These are phyloP conservation scores for Globisporangium uncinulatum DNA, from an alignment of 352 stramenopile species.

Conservation along the genomic window DNA sequence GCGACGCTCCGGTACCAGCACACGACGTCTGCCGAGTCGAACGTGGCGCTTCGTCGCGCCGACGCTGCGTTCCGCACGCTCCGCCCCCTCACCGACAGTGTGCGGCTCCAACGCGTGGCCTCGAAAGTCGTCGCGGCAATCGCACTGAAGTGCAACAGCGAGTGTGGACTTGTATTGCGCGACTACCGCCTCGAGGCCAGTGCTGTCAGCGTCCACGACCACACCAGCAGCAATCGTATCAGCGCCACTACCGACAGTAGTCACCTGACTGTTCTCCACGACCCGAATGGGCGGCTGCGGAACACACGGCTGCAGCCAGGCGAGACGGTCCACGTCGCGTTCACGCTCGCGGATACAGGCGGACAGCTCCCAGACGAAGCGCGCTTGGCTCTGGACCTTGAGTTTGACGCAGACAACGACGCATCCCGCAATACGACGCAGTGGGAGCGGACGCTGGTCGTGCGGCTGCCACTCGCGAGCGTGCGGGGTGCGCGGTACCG, in stretches of 20 bases:
- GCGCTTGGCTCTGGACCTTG: slow-evolving; percentile 6
- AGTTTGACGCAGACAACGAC: slow-evolving; percentile 1
- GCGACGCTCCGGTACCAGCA: slow-evolving; percentile 26
- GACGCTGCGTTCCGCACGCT: slow-evolving; percentile 28
- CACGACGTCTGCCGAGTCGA: slow-evolving; percentile 9
- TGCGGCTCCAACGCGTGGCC: slow-evolving; percentile 35
- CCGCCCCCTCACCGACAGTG: slow-evolving; percentile 22
- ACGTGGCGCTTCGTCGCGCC: slow-evolving; percentile 18
- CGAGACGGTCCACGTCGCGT: slow-evolving; percentile 33
- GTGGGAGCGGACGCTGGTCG: slow-evolving; percentile 14
- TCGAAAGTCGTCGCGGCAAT: slow-evolving; percentile 23
- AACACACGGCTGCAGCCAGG: slow-evolving; percentile 21
- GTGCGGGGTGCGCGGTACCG: slow-evolving; percentile 29
- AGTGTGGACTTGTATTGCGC: slow-evolving; percentile 19
- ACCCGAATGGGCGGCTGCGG: slow-evolving; percentile 32
- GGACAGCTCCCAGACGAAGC: slow-evolving; percentile 1
- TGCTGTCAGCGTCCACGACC: neutral
- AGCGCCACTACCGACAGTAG: neutral
- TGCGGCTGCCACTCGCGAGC: slow-evolving; percentile 22
- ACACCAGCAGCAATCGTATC: neutral
- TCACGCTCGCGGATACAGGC: slow-evolving; percentile 17
- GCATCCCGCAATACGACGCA: neutral
- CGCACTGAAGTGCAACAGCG: slow-evolving; percentile 33
- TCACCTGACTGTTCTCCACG: slow-evolving; percentile 16
- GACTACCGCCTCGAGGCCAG: slow-evolving; percentile 26